Evolutionary conservation across 768 basidiomycete species (phyloP), one percentile per base, ranked within the genome.

Genomic region (Macrocybe gigantea): DNA sequence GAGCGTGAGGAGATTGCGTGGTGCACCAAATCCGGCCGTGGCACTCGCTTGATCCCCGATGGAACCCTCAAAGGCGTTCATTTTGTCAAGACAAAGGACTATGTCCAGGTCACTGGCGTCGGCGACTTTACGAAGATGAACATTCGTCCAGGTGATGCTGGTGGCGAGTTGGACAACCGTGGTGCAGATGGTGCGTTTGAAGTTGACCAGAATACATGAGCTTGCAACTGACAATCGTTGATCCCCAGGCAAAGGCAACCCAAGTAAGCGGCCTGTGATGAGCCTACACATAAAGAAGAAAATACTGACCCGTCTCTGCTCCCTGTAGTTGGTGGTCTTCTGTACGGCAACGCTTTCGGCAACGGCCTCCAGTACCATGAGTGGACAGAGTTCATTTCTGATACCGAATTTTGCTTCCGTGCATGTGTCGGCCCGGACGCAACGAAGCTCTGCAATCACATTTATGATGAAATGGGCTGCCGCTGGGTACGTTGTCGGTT

Each of bases 121-220:
- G 80, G 80, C 15, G 74, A 85, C 55, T 62, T 83, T 49, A 78
- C 77, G 1, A 72, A 71, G 52, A 67, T 88, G 49, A 82, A 84
- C 60, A 70, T 83, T 36, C 73, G 73, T 2, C 52, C 56, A 0
- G 75, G 73, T 2, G 82, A 82, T 41, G 62, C 49, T n/a, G 75
- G 72, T 5, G 61, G 61, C 8, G 59, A 83, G 55, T 64, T 82
- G 29, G 80, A 82, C 55, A 78, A 78, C 8, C 79, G 79, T 54
- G 81, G 81, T 48, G 71, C 73, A 33, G 70, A 70, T 53, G 65
- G 68, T 65, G 43, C 37, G 55, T 44, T 22, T 22, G 22, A 22
- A 22, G 22, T 22, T 22, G 22, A 22, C 22, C 22, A 22, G 22
- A 22, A 22, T 22, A 22, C 22, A 4, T 22, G 22, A 22, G 22